phyloP scores from a whole-genome alignment of 1,284 basidiomycete species.

The Leccinum fuscescens region DNA sequence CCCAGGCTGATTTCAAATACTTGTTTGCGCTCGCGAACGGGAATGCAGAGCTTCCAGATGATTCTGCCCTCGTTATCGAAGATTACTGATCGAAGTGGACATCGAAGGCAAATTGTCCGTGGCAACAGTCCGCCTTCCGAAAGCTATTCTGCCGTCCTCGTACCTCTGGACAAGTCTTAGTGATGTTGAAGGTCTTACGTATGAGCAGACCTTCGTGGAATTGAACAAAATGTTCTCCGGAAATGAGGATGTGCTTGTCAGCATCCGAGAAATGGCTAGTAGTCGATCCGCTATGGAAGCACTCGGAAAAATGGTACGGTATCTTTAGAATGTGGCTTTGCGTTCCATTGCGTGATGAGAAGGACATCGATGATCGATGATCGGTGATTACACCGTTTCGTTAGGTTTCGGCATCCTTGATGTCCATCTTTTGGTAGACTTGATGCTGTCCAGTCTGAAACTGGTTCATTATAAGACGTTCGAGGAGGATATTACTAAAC shows the following conservation, averaged over 20 bases:
- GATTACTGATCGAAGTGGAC: constrained; percentile 4
- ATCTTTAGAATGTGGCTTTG: constrained; percentile 95
- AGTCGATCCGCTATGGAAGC: constrained; percentile 75
- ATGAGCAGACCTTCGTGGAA: constrained; percentile 70
- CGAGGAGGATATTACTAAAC: constrained; percentile 68
- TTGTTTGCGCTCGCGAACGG: constrained; percentile 60
- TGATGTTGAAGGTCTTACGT: constrained; percentile 76
- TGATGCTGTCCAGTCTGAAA: constrained; percentile 81
- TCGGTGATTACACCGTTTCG: constrained; percentile 39
- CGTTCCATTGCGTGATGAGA: constrained; percentile 77
- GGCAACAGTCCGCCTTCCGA: constrained; percentile 76
- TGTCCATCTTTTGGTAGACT: constrained; percentile 49
- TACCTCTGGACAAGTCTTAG: constrained; percentile 89
- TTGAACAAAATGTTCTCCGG: constrained; percentile 69
- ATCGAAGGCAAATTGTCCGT: constrained; percentile 79
- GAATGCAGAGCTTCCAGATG: constrained; percentile 47
- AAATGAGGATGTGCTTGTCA: constrained; percentile 60
- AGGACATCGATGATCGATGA: constrained; percentile 79
- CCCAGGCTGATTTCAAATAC: constrained; percentile 86
- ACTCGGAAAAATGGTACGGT: constrained; percentile 90
- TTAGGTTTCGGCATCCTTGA: constrained; percentile 10
- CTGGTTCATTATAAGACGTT: constrained; percentile 78
- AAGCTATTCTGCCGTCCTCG: constrained; percentile 70
- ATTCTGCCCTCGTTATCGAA: constrained; percentile 23
- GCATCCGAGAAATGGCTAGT: constrained; percentile 71